Base-by-base conservation (phyloP, 352 stramenopile species). In the Globisporangium solare region DNA sequence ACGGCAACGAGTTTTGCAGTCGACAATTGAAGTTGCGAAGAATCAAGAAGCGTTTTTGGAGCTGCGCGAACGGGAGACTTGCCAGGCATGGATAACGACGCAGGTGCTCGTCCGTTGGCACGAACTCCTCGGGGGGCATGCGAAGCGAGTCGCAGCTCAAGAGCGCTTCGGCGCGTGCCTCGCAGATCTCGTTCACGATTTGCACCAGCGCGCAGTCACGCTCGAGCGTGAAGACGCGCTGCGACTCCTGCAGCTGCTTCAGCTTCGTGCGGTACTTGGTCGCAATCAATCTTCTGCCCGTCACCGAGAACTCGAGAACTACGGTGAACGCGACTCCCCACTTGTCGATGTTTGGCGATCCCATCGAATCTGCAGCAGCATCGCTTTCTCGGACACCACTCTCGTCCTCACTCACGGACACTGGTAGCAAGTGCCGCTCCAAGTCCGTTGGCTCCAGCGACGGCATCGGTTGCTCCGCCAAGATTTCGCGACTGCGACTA, bases 311-410 rank as follows among this genome's bases (percentile, higher is more conserved):
- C 58, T 95, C 86, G 1, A 83, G 83, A 2, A 95, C 84, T 0
- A 82, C 86, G 8, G 82, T 95, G 47, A 95, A 94, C 6, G 79
- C 79, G 20, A 95, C 73, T n/a, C 86, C 86, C 86, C 86, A 95
- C 60, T 92, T 94, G 39, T 94, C 78, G 11, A 74, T 59, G 3
- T 54, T 59, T 47, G 66, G 63, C 8, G 66, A 57, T 2, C 24
- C 47, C 20, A 57, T 39, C 7, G 14, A 51, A 55, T 67, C 61
- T 10, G 24, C 32, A 12, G 37, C 55, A 35, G 47, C 17, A 32
- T 6, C 27, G 27, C 10, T 35, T 35, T 63, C 43, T 2, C n/a
- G 48, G 4, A 17, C 35, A 35, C 27, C 27, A 2, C 43, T 58
- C 14, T 67, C 51, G 15, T 37, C 20, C 31, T 75, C 68, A 21